These are phyloP conservation scores for Pseudovirgaria hyperparasitica DNA, from an alignment of 2,329 filamentous ascomycete genomes.

Conservation along the genomic window DNA sequence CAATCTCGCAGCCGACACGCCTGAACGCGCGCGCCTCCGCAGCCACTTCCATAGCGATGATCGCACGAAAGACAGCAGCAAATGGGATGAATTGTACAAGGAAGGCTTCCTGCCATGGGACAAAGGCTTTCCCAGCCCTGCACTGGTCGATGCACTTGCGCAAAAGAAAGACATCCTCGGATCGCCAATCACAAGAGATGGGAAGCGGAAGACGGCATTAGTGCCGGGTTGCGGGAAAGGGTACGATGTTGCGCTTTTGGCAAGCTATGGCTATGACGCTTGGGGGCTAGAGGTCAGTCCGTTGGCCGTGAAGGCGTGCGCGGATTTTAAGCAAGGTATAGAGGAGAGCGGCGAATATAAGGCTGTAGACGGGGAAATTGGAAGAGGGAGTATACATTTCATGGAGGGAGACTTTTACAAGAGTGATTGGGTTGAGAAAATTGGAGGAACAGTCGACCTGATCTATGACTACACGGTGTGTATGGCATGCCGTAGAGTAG, in stretches of 20 bases:
- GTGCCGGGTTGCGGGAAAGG: constrained; percentile 75
- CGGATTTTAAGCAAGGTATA: constrained; percentile 14
- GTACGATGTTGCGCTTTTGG: constrained; percentile 67
- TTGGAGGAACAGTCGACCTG: constrained; percentile 40
- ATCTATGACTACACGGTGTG: constrained; percentile 52
- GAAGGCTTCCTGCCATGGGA: constrained; percentile 46
- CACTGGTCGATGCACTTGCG: constrained; percentile 40
- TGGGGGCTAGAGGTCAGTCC: constrained; percentile 59
- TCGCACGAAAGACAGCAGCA: constrained; percentile 28
- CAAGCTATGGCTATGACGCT: constrained; percentile 63
- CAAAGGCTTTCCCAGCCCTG: constrained; percentile 43
- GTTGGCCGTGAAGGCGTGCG: constrained; percentile 33
- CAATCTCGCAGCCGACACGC: too few relatives aligned
- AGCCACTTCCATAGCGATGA: constrained; percentile 30
- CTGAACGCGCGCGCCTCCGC: constrained; percentile 14
- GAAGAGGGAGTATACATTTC: constrained; percentile 42
- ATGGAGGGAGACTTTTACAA: constrained; percentile 55
- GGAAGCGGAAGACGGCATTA: constrained; percentile 44
- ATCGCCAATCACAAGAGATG: constrained; percentile 6
- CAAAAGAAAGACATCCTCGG: constrained; percentile 23
- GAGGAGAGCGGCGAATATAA: constrained; percentile 31
- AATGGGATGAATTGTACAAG: constrained; percentile 46
- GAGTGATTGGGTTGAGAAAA: constrained; percentile 40
- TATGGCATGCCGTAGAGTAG: constrained; percentile 2
- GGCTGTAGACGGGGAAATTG: constrained; percentile 25